These are phyloP conservation scores for Oryza meyeriana DNA, from an alignment of 176 grass and related monocot species.

Conservation along the genomic window DNA sequence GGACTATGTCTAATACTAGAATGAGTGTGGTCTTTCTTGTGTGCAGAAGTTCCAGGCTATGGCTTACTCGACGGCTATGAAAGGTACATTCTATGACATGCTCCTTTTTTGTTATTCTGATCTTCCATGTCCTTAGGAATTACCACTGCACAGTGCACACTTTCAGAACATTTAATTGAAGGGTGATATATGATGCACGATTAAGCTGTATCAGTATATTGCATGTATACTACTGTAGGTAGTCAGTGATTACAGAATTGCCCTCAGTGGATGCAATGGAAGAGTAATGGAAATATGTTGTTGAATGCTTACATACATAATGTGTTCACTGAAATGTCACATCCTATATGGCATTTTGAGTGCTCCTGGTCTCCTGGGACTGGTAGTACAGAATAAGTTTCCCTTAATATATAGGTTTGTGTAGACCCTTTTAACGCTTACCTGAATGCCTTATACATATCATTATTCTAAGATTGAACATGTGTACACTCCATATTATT, in stretches of 20 bases:
- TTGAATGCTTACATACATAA: conserved; percentile 11
- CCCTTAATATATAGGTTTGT: neutral
- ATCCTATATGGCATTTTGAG: neutral
- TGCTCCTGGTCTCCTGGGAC: neutral
- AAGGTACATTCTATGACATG: conserved; percentile 34
- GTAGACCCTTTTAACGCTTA: neutral
- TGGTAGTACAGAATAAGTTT: neutral
- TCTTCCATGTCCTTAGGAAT: neutral
- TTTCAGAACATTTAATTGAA: neutral
- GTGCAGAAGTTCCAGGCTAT: conserved; percentile 49
- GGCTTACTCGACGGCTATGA: conserved; percentile 29
- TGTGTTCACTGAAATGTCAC: neutral
- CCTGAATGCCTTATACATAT: neutral
- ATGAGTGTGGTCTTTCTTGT: neutral
- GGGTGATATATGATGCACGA: neutral
- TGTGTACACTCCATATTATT: neutral
- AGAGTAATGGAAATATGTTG: neutral
- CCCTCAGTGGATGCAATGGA: neutral
- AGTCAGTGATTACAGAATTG: conserved; percentile 12
- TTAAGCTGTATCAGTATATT: neutral
- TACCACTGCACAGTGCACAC: neutral
- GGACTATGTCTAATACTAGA: neutral
- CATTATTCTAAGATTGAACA: neutral
- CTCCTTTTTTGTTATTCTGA: conserved; percentile 9
- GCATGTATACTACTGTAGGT: neutral